A percentile compares a stretch with the other conserved stretches of the same genome.
Evolutionary conservation across 257 asterid species (phyloP).

Genomic region (Forsythia suspensa): DNA sequence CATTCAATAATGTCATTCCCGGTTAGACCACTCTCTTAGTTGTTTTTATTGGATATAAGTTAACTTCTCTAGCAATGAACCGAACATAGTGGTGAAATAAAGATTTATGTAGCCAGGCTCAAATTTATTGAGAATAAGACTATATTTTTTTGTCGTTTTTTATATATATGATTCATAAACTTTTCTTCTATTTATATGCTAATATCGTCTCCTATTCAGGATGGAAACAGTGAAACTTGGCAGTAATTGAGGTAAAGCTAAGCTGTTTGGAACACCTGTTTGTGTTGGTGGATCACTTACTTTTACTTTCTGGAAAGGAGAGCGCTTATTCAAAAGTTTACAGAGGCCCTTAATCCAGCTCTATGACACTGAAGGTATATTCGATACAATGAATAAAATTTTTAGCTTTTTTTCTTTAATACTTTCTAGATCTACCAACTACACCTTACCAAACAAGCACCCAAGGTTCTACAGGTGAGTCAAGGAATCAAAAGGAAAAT

Average conservation of each 20-base stretch:
- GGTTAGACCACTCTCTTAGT: slow-evolving; percentile 8
- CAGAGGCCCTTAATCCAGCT: slow-evolving; percentile 7
- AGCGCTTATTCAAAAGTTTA: slow-evolving; percentile 4
- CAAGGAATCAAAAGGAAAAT: not conserved
- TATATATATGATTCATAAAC: not conserved
- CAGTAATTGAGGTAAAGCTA: slow-evolving; percentile 19
- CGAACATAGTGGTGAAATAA: not conserved
- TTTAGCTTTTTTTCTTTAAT: not conserved
- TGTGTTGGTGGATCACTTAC: slow-evolving; percentile 23
- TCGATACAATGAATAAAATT: not conserved
- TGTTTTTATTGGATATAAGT: not conserved
- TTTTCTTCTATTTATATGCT: not conserved
- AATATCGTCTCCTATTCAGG: not conserved
- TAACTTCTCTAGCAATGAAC: not conserved
- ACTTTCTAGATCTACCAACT: not conserved
- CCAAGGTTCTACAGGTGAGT: not conserved
- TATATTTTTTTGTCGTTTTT: not conserved
- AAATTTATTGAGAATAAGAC: not conserved
- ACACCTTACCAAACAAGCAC: not conserved
- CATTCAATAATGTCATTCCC: slow-evolving; percentile 26
- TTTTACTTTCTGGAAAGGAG: slow-evolving; percentile 32
- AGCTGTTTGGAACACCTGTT: slow-evolving; percentile 21
- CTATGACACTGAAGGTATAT: not conserved
- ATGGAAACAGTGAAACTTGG: slow-evolving; percentile 19
- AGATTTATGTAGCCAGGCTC: not conserved